Percentiles rank a stretch among this genome's conserved stretches.
These are phyloP conservation scores for Chrysanthemum seticuspe DNA, from an alignment of 129 eudicot species.

Conservation along the genomic window DNA sequence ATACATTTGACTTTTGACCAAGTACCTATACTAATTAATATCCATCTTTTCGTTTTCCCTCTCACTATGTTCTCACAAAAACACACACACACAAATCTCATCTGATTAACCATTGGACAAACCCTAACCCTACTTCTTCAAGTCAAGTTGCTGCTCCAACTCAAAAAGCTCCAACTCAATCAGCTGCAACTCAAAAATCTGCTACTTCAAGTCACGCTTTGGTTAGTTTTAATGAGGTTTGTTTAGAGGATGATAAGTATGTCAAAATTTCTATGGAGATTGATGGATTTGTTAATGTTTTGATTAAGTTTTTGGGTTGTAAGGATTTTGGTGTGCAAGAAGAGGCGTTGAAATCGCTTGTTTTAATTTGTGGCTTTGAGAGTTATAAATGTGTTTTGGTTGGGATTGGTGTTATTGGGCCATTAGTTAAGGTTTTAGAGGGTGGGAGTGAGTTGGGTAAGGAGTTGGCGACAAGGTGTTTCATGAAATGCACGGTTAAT, in stretches of 20 bases:
- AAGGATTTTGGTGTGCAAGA: conserved; percentile 60
- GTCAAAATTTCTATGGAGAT: conserved; percentile 55
- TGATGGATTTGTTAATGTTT: conserved; percentile 42
- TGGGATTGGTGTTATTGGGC: conserved; percentile 57
- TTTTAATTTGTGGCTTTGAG: conserved; percentile 49
- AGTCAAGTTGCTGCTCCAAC: too few relatives aligned
- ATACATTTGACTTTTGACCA: too few relatives aligned
- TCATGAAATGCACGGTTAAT: conserved; percentile 69
- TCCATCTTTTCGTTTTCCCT: too few relatives aligned
- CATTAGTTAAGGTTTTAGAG: conserved; percentile 69
- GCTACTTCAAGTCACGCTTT: too few relatives aligned
- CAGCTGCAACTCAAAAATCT: too few relatives aligned
- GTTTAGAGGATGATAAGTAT: conserved; percentile 64
- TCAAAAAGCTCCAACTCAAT: too few relatives aligned
- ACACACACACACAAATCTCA: too few relatives aligned
- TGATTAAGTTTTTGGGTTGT: conserved; percentile 59
- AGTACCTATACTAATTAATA: too few relatives aligned
- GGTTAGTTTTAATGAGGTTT: conserved; percentile 48
- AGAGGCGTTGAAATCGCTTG: conserved; percentile 54
- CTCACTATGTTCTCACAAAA: too few relatives aligned
- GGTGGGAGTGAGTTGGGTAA: conserved; percentile 54
- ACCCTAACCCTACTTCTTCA: too few relatives aligned
- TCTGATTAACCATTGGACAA: too few relatives aligned
- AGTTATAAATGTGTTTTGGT: conserved; percentile 42
- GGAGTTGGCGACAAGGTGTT: conserved; percentile 61